A percentile compares a stretch with the other conserved stretches of the same genome.
Conservation (phyloP, 768 basidiomycete genomes). For the Suillus hirtellus region DNA sequence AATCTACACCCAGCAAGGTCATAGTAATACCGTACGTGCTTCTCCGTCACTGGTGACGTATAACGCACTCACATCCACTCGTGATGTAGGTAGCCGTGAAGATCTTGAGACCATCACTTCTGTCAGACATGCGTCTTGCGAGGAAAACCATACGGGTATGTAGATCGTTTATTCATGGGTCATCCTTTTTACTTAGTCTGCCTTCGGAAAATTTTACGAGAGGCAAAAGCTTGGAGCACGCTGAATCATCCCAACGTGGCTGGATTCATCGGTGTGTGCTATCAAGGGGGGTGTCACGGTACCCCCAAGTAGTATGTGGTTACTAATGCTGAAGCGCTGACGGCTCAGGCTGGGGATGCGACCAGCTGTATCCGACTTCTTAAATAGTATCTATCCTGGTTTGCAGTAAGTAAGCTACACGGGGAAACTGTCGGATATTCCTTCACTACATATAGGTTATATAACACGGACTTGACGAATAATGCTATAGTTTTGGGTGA, state of each 20-base stretch:
- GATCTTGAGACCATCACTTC: background rate
- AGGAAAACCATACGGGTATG: background rate
- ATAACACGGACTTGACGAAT: no score
- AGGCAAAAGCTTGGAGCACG: conserved; percentile 29
- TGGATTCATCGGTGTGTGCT: conserved; percentile 24
- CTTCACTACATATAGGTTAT: no score
- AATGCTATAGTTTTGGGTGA: no score
- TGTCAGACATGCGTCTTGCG: background rate
- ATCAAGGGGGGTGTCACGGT: conserved; percentile 14
- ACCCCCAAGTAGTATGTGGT: conserved; percentile 10
- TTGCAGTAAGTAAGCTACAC: background rate
- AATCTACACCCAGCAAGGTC: background rate
- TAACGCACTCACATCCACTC: background rate
- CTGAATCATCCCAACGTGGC: conserved; percentile 25
- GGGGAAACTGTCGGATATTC: no score
- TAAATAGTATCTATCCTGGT: background rate
- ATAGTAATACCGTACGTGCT: background rate
- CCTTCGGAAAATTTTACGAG: conserved; percentile 27
- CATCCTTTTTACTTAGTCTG: background rate
- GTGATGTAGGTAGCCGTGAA: background rate
- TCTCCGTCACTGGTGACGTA: background rate
- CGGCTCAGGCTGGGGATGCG: background rate
- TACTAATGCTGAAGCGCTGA: no score
- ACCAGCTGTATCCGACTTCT: background rate
- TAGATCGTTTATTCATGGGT: background rate